A percentile compares a stretch with the other conserved stretches of the same genome.
phyloP scores from a whole-genome alignment of 371 early-diverging fungal species.

The Choanephora cucurbitarum region DNA sequence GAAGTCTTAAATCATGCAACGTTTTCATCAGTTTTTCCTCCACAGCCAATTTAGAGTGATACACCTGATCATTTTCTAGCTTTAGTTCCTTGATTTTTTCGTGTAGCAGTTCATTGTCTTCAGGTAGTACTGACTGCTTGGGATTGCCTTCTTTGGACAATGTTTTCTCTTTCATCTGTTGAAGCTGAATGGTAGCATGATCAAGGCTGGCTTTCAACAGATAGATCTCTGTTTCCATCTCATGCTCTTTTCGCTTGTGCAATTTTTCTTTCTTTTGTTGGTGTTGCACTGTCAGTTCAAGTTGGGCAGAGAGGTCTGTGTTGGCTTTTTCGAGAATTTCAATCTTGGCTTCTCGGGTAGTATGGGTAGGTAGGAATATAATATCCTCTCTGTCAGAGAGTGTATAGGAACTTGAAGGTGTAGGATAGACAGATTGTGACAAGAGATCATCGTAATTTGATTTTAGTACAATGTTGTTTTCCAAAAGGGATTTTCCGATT shows the following conservation, averaged over 20 bases:
- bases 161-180: conserved; percentile 24
- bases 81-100: conserved; percentile 21
- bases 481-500: conserved; percentile 52
- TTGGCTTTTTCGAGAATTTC: conserved; percentile 33
- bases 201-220: conserved; percentile 23
- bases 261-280: conserved; percentile 16
- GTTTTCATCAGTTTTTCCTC: conserved; percentile 27
- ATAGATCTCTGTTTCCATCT: conserved; percentile 24
- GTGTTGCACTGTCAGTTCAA: conserved; percentile 15
- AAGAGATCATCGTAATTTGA: conserved; percentile 47
- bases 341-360: conserved; percentile 24
- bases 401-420: conserved; percentile 19
- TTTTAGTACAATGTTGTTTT: conserved; percentile 47
- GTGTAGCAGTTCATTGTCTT: background rate
- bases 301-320: conserved; percentile 16
- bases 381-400: conserved; percentile 12
- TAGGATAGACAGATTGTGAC: conserved; percentile 25
- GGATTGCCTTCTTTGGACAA: conserved; percentile 14
- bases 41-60: conserved; percentile 31
- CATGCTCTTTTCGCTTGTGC: conserved; percentile 15
- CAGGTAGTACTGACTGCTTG: background rate
- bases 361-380: conserved; percentile 16
- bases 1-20: conserved; percentile 22
- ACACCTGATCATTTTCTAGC: conserved; percentile 37
- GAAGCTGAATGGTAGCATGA: conserved; percentile 24